phyloP scores from a whole-genome alignment of 345 rosid genomes.

The sweet orange (Citrus sinensis) region DNA sequence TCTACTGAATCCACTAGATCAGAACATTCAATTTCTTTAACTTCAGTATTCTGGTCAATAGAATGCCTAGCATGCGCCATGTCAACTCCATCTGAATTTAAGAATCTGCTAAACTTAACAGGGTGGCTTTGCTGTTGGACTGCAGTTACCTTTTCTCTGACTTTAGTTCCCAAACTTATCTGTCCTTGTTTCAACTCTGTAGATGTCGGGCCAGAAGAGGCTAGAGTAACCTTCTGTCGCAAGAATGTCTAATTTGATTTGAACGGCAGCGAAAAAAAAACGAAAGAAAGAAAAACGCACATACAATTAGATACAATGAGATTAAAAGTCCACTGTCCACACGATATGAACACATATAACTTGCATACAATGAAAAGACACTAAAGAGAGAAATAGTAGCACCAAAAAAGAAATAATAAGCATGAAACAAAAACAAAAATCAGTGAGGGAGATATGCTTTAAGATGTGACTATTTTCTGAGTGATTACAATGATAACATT shows the following conservation, averaged over 20 bases:
- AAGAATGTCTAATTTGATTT: constrained; percentile 65
- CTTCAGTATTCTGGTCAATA: constrained; percentile 19
- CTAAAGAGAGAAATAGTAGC: neutral
- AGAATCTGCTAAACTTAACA: neutral
- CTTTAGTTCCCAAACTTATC: constrained; percentile 28
- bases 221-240: constrained; percentile 83
- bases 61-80: neutral
- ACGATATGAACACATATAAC: neutral
- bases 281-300: neutral
- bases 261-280: neutral
- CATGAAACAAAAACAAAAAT: neutral
- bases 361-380: neutral
- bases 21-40: constrained; percentile 25
- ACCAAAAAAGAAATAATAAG: neutral
- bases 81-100: neutral
- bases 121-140: constrained; percentile 10
- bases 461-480: neutral
- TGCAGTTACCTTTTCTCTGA: constrained; percentile 19
- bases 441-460: neutral
- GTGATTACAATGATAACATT: neutral
- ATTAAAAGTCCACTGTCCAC: neutral
- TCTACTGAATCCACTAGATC: constrained; percentile 27
- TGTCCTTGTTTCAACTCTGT: constrained; percentile 38
- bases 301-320: constrained; percentile 6
- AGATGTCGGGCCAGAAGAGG: constrained; percentile 45